A percentile compares a stretch with the other conserved stretches of the same genome.
These are phyloP conservation scores for Boletus sp. DNA, from an alignment of 1,284 basidiomycete genomes.

Conservation along the genomic window DNA sequence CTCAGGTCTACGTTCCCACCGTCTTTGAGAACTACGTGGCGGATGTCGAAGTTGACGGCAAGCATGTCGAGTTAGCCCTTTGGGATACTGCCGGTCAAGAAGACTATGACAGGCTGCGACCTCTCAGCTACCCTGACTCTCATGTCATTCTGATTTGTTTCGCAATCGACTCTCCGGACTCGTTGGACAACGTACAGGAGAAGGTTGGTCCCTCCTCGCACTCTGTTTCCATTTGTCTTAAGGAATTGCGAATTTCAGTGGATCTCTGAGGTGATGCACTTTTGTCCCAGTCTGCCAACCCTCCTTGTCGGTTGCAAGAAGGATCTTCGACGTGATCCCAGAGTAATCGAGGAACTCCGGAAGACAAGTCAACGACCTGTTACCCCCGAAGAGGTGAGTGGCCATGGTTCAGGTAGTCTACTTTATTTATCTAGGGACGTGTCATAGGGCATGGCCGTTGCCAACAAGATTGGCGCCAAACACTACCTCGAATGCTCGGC, in stretches of 20 bases:
- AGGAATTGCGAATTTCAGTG: conserved; percentile 54
- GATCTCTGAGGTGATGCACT: conserved; percentile 94
- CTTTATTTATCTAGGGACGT: conserved; percentile 6
- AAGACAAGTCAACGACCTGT: conserved; percentile 85
- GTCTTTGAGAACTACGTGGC: conserved; percentile 93
- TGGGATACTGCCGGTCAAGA: conserved; percentile 98
- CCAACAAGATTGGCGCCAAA: conserved; percentile 87
- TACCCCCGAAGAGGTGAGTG: conserved; percentile 68
- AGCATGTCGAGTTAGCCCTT: conserved; percentile 89
- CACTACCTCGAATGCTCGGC: conserved; percentile 92
- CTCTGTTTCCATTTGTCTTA: conserved; percentile 3
- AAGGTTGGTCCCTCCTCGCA: conserved; percentile 61
- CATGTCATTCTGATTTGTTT: conserved; percentile 96
- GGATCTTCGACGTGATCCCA: conserved; percentile 80
- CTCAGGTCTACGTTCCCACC: conserved; percentile 88
- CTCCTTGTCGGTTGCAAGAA: conserved; percentile 95
- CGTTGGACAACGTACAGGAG: conserved; percentile 94
- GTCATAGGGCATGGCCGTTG: conserved; percentile 78
- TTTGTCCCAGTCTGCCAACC: conserved; percentile 86
- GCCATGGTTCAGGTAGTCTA: not conserved
- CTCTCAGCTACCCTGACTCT: conserved; percentile 89
- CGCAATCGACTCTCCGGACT: conserved; percentile 90
- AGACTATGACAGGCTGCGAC: conserved; percentile 88
- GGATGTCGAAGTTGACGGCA: conserved; percentile 89
- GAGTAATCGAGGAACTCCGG: conserved; percentile 80